Conservation (phyloP, 306 rosid species). For the Vicia villosa region DNA sequence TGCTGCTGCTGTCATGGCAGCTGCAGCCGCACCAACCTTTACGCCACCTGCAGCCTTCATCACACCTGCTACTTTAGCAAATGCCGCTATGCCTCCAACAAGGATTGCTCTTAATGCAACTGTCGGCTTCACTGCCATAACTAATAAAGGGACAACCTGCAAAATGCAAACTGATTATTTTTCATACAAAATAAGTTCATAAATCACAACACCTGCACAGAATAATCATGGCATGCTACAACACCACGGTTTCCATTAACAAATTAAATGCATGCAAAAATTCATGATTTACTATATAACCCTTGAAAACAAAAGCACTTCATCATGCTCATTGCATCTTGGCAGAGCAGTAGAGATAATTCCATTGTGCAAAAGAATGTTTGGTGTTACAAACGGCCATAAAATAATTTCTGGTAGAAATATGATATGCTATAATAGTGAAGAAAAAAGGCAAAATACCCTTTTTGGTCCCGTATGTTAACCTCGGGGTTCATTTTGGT, state of each 20-base stretch:
- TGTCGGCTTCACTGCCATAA: conserved; percentile 76
- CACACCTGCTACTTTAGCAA: conserved; percentile 73
- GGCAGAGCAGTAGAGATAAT: background rate
- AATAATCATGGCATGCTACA: background rate
- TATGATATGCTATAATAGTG: background rate
- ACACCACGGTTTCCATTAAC: conserved; percentile 5
- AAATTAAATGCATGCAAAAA: conserved; percentile 7
- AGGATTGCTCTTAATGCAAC: conserved; percentile 82
- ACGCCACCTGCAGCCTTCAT: conserved; percentile 89
- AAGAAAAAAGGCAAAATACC: too few relatives aligned
- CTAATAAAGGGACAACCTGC: conserved; percentile 34
- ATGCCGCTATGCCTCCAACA: conserved; percentile 87
- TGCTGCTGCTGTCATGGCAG: conserved; percentile 89
- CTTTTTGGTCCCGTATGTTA: too few relatives aligned
- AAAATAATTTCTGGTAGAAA: background rate
- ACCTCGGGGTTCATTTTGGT: too few relatives aligned
- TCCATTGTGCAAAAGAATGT: conserved; percentile 2
- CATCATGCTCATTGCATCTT: background rate
- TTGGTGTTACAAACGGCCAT: background rate
- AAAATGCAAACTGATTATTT: conserved; percentile 29
- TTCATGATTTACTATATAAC: conserved; percentile 18
- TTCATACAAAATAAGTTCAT: background rate
- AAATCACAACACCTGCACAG: background rate
- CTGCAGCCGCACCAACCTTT: conserved; percentile 80
- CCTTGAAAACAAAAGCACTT: background rate